A percentile compares a stretch with the other conserved stretches of the same genome.
phyloP scores from a whole-genome alignment of 257 asterid genomes.

The Capsicum chinense region DNA sequence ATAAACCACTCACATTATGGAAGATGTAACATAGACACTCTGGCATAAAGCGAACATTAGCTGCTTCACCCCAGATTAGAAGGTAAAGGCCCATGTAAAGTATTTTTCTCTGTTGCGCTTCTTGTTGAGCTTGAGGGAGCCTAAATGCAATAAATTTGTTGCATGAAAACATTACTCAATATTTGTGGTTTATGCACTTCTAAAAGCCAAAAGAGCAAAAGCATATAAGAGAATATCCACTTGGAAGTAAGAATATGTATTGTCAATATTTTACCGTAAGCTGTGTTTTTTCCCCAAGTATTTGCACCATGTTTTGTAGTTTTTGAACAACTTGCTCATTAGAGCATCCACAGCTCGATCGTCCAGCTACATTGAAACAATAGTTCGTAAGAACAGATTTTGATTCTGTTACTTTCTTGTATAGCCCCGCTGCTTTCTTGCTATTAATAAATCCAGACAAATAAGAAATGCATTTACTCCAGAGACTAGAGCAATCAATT shows the following conservation, averaged over 20 bases:
- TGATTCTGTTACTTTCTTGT: conserved; percentile 8
- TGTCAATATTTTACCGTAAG: conserved; percentile 65
- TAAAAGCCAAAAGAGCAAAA: conserved; percentile 3
- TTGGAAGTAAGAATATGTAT: conserved; percentile 22
- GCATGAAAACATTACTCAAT: not conserved
- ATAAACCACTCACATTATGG: conserved; percentile 74
- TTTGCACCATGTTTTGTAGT: conserved; percentile 98
- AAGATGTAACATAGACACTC: conserved; percentile 99
- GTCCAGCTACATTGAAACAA: conserved; percentile 65
- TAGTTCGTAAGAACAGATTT: not conserved
- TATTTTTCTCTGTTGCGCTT: conserved; percentile 88
- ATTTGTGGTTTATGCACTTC: not conserved
- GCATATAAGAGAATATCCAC: conserved; percentile 18
- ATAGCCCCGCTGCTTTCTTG: conserved; percentile 29
- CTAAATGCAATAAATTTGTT: conserved; percentile 45
- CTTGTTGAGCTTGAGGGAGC: conserved; percentile 84
- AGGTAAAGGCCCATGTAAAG: conserved; percentile 98
- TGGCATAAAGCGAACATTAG: conserved; percentile 93
- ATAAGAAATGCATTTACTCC: conserved; percentile 16
- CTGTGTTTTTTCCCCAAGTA: conserved; percentile 94
- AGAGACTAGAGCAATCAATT: not conserved
- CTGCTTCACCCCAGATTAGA: conserved; percentile 99
- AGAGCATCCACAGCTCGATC: conserved; percentile 95
- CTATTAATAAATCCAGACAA: conserved; percentile 32
- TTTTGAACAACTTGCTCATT: conserved; percentile 89